These are phyloP conservation scores for Mortierella sp. DNA, from an alignment of 371 early-diverging fungal genomes.

Conservation along the genomic window DNA sequence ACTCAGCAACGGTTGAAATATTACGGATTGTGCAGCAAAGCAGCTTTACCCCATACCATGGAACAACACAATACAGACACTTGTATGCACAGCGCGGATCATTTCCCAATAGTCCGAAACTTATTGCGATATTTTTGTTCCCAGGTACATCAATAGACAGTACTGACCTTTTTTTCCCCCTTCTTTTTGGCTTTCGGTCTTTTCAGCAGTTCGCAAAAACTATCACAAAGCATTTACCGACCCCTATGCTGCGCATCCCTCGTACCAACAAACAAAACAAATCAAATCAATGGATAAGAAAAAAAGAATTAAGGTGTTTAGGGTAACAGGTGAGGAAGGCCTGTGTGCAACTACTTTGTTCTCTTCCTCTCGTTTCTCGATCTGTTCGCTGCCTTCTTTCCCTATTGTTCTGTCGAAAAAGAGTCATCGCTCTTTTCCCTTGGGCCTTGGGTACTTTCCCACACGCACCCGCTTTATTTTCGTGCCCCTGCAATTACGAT, in stretches of 20 bases:
- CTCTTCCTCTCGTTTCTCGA: neutral
- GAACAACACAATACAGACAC: too few species aligned
- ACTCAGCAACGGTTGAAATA: neutral
- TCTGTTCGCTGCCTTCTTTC: neutral
- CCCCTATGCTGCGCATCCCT: neutral
- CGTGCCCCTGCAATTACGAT: neutral
- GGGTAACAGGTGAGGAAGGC: neutral
- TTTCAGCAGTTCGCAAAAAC: neutral
- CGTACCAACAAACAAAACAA: neutral
- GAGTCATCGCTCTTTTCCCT: neutral
- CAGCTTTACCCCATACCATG: neutral
- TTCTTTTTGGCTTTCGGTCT: neutral
- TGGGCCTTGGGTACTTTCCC: neutral
- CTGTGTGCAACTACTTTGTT: neutral
- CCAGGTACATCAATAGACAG: neutral
- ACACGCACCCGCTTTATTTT: constrained; percentile 4
- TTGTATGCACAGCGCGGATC: too few species aligned
- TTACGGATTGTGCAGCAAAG: neutral
- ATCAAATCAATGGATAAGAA: neutral
- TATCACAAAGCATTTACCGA: neutral
- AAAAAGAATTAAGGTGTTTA: neutral
- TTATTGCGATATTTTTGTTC: neutral
- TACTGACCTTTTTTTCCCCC: too few species aligned
- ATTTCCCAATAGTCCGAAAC: too few species aligned
- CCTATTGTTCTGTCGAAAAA: neutral